Evolutionary conservation across 2,329 filamentous ascomycete genomes (phyloP).

Genomic region (Westerdykella sp.): DNA sequence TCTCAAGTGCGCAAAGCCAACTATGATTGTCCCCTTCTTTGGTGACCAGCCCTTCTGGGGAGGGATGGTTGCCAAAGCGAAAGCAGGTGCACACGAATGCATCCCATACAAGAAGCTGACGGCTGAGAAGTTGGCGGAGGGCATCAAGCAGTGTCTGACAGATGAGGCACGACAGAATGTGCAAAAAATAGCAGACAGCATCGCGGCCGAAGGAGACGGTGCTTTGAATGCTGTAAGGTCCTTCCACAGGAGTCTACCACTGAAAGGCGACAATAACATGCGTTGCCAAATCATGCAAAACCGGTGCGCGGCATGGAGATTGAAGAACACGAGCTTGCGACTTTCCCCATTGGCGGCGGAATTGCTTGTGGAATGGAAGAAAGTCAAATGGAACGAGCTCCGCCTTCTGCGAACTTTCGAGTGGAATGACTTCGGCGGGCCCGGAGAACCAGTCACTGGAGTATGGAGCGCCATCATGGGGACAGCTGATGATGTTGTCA

Average conservation of each 20-base stretch:
- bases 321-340: constrained; percentile 55
- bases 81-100: constrained; percentile 56
- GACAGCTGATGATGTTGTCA: constrained; percentile 53
- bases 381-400: constrained; percentile 57
- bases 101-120: constrained; percentile 63
- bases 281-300: constrained; percentile 61
- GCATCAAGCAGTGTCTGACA: constrained; percentile 61
- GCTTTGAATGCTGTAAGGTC: constrained; percentile 62
- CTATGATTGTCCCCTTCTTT: constrained; percentile 74
- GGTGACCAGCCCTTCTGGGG: constrained; percentile 78
- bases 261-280: constrained; percentile 45
- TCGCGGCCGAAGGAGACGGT: constrained; percentile 58
- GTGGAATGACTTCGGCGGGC: constrained; percentile 73
- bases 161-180: constrained; percentile 55
- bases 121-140: constrained; percentile 60
- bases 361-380: constrained; percentile 55
- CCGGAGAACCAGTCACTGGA: constrained; percentile 66
- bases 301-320: constrained; percentile 58
- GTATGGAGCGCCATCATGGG: constrained; percentile 56
- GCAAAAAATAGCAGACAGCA: constrained; percentile 54
- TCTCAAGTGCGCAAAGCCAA: constrained; percentile 64
- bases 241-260: constrained; percentile 57
- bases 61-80: constrained; percentile 57
- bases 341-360: constrained; percentile 61
- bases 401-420: constrained; percentile 60